Percentiles rank a stretch among this genome's conserved stretches.
These are phyloP conservation scores for Lindgomyces ingoldianus DNA, from an alignment of 495 filamentous ascomycete genomes.

Conservation along the genomic window DNA sequence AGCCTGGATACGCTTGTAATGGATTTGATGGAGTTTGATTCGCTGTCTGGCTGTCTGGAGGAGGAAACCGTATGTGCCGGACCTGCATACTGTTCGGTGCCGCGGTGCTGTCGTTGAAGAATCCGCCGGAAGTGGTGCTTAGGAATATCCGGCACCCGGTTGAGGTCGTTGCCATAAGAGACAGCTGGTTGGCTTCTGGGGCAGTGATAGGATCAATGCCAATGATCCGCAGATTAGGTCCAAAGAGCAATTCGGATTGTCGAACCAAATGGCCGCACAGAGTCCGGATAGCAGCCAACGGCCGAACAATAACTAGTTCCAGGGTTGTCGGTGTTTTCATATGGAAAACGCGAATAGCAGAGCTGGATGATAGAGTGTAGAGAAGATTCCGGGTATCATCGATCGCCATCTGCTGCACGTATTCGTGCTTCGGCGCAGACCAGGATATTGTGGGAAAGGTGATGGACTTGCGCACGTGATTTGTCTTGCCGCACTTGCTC, in stretches of 20 bases:
- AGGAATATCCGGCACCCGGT: conserved; percentile 90
- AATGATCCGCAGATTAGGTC: conserved; percentile 62
- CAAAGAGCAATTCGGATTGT: conserved; percentile 62
- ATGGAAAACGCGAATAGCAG: conserved; percentile 83
- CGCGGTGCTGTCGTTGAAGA: conserved; percentile 56
- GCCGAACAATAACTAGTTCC: conserved; percentile 58
- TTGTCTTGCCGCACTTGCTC: conserved; percentile 75
- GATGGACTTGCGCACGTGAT: conserved; percentile 79
- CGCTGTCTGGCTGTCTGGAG: conserved; percentile 49
- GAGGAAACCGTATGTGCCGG: conserved; percentile 91
- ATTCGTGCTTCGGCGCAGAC: conserved; percentile 54
- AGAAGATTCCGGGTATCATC: conserved; percentile 86
- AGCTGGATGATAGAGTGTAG: conserved; percentile 84
- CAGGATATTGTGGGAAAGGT: conserved; percentile 60
- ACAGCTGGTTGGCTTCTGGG: conserved; percentile 77
- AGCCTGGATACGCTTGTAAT: conserved; percentile 35
- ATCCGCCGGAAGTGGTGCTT: conserved; percentile 80
- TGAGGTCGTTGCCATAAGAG: conserved; percentile 86
- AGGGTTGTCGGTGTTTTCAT: conserved; percentile 61
- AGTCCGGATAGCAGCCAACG: conserved; percentile 55
- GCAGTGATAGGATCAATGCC: conserved; percentile 81
- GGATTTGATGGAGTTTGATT: conserved; percentile 41
- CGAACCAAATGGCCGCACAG: conserved; percentile 80
- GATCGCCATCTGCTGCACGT: conserved; percentile 72
- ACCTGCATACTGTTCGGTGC: conserved; percentile 96